phyloP scores from a whole-genome alignment of 129 eudicot species.

The Ambrosia trifida region DNA sequence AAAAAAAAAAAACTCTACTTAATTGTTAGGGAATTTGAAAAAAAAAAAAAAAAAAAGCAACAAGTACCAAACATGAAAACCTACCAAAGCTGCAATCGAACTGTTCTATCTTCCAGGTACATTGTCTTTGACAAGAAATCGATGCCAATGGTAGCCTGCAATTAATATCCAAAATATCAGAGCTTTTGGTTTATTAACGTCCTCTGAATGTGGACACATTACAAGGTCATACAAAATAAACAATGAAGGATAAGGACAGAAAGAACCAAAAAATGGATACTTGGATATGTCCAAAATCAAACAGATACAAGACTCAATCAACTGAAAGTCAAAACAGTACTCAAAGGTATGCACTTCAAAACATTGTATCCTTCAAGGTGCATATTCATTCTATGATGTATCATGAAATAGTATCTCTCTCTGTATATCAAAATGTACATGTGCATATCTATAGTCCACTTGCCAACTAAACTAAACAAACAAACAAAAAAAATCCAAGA shows the following conservation, averaged over 20 bases:
- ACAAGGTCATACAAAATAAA: background rate
- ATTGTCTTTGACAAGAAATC: slow-evolving; percentile 84
- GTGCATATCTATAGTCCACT: background rate
- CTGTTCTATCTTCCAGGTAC: slow-evolving; percentile 89
- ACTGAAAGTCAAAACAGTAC: background rate
- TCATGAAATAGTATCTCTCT: background rate
- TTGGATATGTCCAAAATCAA: background rate
- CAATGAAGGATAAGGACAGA: background rate
- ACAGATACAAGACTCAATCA: background rate
- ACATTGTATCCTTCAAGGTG: background rate
- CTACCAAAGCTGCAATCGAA: slow-evolving; percentile 83
- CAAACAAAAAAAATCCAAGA: background rate
- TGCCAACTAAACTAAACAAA: too few species aligned
- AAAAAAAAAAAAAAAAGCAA: slow-evolving; percentile 5
- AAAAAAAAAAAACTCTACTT: background rate
- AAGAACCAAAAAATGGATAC: background rate
- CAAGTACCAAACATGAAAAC: slow-evolving; percentile 19
- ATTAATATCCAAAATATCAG: slow-evolving; percentile 10
- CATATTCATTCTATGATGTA: background rate
- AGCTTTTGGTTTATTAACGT: background rate
- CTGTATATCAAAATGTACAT: background rate
- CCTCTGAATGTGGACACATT: background rate
- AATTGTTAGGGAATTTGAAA: background rate
- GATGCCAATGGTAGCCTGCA: slow-evolving; percentile 85
- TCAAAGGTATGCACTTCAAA: background rate